Conservation (phyloP, 805 yeast genomes). For the Schwanniomyces vanrijiae region DNA sequence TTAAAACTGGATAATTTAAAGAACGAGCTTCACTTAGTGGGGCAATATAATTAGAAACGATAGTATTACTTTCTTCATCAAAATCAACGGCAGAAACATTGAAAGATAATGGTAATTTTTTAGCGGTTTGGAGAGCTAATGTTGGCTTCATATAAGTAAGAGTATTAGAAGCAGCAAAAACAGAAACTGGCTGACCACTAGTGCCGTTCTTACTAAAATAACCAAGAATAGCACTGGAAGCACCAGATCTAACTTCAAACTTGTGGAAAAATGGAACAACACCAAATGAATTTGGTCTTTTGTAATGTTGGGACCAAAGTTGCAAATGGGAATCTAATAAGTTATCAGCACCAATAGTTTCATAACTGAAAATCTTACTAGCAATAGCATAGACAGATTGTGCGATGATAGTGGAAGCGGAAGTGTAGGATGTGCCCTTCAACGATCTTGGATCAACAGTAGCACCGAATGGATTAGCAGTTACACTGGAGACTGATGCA, state of each 20-base stretch:
- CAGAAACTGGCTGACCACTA: constrained; percentile 42
- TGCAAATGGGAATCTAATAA: constrained; percentile 59
- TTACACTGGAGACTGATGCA: neutral
- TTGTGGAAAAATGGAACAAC: constrained; percentile 61
- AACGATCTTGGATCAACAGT: constrained; percentile 56
- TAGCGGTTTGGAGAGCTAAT: constrained; percentile 37
- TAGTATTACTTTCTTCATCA: constrained; percentile 48
- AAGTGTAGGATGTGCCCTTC: constrained; percentile 49
- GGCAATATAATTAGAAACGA: constrained; percentile 63
- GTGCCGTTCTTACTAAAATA: constrained; percentile 45
- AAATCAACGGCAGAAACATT: constrained; percentile 78
- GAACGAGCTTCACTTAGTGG: constrained; percentile 62
- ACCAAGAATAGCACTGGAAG: constrained; percentile 77
- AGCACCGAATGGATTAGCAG: constrained; percentile 55
- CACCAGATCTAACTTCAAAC: constrained; percentile 79
- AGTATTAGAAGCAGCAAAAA: constrained; percentile 64
- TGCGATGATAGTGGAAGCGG: constrained; percentile 54
- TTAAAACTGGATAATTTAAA: constrained; percentile 65
- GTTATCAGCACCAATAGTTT: constrained; percentile 61
- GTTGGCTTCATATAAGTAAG: constrained; percentile 67
- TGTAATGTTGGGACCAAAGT: constrained; percentile 57
- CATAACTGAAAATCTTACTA: constrained; percentile 65
- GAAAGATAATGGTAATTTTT: constrained; percentile 58
- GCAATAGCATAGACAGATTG: constrained; percentile 55
- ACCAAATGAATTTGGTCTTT: constrained; percentile 51